phyloP scores from a whole-genome alignment of 2,329 filamentous ascomycete genomes.

The Aspergillus sp. region DNA sequence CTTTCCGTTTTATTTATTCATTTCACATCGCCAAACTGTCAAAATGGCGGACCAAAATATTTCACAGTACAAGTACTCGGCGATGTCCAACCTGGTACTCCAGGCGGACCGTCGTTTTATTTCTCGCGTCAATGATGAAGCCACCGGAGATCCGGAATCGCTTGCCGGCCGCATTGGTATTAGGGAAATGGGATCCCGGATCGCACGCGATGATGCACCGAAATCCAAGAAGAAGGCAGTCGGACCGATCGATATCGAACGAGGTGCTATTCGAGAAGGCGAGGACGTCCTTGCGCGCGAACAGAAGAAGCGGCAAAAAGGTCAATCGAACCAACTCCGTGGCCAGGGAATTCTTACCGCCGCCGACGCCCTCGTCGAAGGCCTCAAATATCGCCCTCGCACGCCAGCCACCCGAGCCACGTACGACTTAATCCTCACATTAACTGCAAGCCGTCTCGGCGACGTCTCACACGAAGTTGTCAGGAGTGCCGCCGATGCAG shows the following conservation, averaged over 20 bases:
- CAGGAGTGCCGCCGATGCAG: conserved; percentile 87
- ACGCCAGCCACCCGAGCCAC: conserved; percentile 89
- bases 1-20: conserved; percentile 15
- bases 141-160: conserved; percentile 95
- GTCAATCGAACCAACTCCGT: conserved; percentile 68
- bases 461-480: conserved; percentile 92
- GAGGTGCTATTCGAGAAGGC: conserved; percentile 75
- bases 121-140: conserved; percentile 87
- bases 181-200: conserved; percentile 87
- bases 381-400: conserved; percentile 85
- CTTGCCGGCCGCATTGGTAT: conserved; percentile 92
- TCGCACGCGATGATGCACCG: conserved; percentile 75
- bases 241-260: conserved; percentile 68
- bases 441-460: conserved; percentile 82
- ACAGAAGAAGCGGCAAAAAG: conserved; percentile 80
- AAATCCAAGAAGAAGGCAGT: conserved; percentile 73
- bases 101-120: conserved; percentile 98
- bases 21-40: conserved; percentile 16
- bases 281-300: conserved; percentile 80
- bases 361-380: conserved; percentile 84
- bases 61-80: conserved; percentile 98
- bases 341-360: conserved; percentile 79
- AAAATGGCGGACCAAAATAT: conserved; percentile 74
- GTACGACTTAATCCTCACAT: conserved; percentile 90
- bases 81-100: conserved; percentile 99